These are phyloP conservation scores for Tuber melanosporum DNA, from an alignment of 495 filamentous ascomycete genomes.

Conservation along the genomic window DNA sequence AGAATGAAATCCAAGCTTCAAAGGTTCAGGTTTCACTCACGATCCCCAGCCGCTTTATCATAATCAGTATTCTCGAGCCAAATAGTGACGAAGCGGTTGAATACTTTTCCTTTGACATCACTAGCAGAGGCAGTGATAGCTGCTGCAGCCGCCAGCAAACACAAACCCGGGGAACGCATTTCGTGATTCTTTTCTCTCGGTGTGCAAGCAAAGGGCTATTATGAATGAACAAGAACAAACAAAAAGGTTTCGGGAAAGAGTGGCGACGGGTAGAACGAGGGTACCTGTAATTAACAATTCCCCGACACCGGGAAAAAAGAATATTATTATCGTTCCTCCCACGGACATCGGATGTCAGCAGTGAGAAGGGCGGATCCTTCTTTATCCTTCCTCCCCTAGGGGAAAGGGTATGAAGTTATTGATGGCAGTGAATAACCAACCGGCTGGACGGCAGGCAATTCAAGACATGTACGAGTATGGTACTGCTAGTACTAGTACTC, in stretches of 20 bases:
- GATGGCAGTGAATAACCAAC: neutral
- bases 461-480: neutral
- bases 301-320: neutral
- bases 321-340: neutral
- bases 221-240: neutral
- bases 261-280: neutral
- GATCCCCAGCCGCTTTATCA: constrained; percentile 37
- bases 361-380: neutral
- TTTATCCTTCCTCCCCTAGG: neutral
- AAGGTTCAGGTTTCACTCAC: constrained; percentile 18
- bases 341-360: neutral
- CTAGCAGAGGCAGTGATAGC: neutral
- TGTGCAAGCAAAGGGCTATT: neutral
- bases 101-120: constrained; percentile 55
- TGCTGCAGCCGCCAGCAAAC: constrained; percentile 39
- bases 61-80: constrained; percentile 70
- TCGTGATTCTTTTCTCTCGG: neutral
- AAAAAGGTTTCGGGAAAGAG: neutral
- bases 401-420: neutral
- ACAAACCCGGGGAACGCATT: neutral
- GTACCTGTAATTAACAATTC: neutral
- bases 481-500: too few relatives aligned
- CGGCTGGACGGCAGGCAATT: neutral
- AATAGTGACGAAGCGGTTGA: constrained; percentile 60
- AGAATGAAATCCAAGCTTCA: neutral